These are phyloP conservation scores for Myxozyma nipponensis DNA, from an alignment of 805 yeast species.

Conservation along the genomic window DNA sequence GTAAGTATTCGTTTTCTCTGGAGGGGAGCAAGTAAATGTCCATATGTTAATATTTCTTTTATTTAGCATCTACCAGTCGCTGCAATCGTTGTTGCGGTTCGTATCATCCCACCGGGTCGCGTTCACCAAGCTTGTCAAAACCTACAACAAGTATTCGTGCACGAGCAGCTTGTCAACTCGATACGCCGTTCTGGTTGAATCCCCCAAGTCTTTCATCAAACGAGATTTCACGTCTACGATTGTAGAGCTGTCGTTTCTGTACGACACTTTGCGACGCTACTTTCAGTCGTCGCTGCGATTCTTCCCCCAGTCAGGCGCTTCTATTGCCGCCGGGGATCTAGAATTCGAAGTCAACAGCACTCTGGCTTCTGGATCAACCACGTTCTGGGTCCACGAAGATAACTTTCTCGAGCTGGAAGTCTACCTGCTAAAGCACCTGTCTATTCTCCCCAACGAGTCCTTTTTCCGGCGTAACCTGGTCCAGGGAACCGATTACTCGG, in stretches of 20 bases:
- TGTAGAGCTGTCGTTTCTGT: conserved; percentile 54
- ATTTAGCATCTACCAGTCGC: conserved; percentile 46
- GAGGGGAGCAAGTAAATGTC: background rate
- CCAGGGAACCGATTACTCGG: conserved; percentile 10
- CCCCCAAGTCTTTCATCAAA: conserved; percentile 55
- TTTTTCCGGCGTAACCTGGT: conserved; percentile 15
- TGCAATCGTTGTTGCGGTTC: conserved; percentile 67
- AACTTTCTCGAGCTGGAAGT: conserved; percentile 54
- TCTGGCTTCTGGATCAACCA: conserved; percentile 37
- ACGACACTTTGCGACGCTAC: conserved; percentile 45
- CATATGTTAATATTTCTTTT: background rate
- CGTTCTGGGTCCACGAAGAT: conserved; percentile 59
- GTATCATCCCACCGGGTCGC: conserved; percentile 53
- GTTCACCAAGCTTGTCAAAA: conserved; percentile 67
- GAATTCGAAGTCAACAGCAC: conserved; percentile 38
- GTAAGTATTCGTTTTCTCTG: conserved; percentile 9
- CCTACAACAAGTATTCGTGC: conserved; percentile 50
- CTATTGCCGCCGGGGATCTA: conserved; percentile 30
- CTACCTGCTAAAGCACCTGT: conserved; percentile 44
- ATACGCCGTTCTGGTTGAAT: conserved; percentile 38
- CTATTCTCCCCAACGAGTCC: conserved; percentile 25
- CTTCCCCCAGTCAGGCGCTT: conserved; percentile 9
- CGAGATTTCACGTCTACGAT: conserved; percentile 59
- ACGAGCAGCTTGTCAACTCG: conserved; percentile 35
- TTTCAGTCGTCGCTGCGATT: conserved; percentile 22